Percentiles rank a stretch among this genome's conserved stretches.
Evolutionary conservation across 2,329 filamentous ascomycete genomes (phyloP).

Genomic region (Leptographium lundbergii): DNA sequence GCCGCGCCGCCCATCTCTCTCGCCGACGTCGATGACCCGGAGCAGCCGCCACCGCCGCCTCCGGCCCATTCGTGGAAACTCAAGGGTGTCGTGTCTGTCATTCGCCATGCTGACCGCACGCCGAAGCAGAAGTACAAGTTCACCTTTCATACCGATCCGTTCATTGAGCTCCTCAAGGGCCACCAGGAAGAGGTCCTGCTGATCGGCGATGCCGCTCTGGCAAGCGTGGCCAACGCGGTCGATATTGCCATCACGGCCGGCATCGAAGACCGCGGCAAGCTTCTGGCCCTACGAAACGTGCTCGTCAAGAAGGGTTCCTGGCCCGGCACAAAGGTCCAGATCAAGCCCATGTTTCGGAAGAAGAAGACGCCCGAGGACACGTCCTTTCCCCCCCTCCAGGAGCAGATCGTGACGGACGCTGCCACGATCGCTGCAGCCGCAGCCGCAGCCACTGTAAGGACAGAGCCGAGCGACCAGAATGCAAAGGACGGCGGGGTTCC

Average conservation of each 20-base stretch:
- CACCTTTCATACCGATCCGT: constrained; percentile 92
- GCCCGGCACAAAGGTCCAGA: constrained; percentile 95
- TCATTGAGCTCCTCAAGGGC: constrained; percentile 86
- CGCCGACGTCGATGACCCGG: constrained; percentile 16
- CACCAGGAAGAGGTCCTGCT: constrained; percentile 94
- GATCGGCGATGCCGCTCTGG: constrained; percentile 78
- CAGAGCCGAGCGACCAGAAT: constrained; percentile 6
- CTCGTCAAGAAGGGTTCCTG: constrained; percentile 85
- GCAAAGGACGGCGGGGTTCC: constrained; percentile 13
- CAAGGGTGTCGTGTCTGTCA: constrained; percentile 93
- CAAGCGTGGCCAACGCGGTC: constrained; percentile 81
- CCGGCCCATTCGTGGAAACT: constrained; percentile 95
- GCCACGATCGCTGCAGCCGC: background rate
- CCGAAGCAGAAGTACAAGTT: constrained; percentile 99
- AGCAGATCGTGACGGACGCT: constrained; percentile 17
- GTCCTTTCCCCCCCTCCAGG: constrained; percentile 20
- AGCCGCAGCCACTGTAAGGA: background rate
- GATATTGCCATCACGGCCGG: constrained; percentile 65
- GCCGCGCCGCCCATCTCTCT: background rate
- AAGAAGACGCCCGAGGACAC: constrained; percentile 51
- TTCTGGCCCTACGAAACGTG: constrained; percentile 75
- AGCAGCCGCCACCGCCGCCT: constrained; percentile 50
- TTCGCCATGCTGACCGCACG: constrained; percentile 90
- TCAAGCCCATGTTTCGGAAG: constrained; percentile 98
- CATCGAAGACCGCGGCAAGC: constrained; percentile 74